These are phyloP conservation scores for Aspergillus fischeri DNA, from an alignment of 2,329 filamentous ascomycete species.

Conservation along the genomic window DNA sequence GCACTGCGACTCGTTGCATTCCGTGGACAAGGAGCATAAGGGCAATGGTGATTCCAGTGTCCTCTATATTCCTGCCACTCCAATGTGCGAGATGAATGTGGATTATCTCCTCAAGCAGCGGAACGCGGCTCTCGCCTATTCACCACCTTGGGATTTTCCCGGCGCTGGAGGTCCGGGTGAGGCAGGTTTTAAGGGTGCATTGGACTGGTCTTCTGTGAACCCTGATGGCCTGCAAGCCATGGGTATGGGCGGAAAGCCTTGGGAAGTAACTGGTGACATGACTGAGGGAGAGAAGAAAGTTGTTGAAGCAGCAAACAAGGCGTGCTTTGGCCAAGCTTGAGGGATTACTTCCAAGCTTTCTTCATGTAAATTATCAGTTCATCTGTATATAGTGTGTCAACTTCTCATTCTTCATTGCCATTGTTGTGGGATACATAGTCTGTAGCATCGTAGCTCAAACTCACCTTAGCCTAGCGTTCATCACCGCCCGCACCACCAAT, in stretches of 20 bases:
- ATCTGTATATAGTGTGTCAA: neutral
- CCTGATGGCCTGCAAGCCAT: constrained; percentile 52
- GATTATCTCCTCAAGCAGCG: constrained; percentile 67
- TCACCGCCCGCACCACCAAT: constrained; percentile 19
- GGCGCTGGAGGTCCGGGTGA: constrained; percentile 48
- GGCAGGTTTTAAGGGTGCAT: constrained; percentile 33
- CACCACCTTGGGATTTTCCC: constrained; percentile 66
- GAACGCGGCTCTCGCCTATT: constrained; percentile 64
- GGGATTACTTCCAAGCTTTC: neutral
- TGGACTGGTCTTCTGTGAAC: constrained; percentile 38
- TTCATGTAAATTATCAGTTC: neutral
- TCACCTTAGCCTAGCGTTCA: constrained; percentile 1
- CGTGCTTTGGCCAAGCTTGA: constrained; percentile 41
- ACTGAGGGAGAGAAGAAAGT: constrained; percentile 49
- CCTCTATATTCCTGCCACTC: constrained; percentile 83
- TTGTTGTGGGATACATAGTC: neutral
- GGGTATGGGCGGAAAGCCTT: constrained; percentile 49
- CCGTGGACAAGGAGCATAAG: constrained; percentile 73
- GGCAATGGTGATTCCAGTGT: constrained; percentile 75
- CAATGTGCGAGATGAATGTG: constrained; percentile 70
- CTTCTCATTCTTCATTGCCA: neutral
- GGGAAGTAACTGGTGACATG: constrained; percentile 46
- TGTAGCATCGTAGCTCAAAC: neutral
- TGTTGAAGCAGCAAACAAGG: constrained; percentile 51
- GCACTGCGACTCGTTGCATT: constrained; percentile 79